These are phyloP conservation scores for Citrus mangshanensis DNA, from an alignment of 345 rosid species.

Conservation along the genomic window DNA sequence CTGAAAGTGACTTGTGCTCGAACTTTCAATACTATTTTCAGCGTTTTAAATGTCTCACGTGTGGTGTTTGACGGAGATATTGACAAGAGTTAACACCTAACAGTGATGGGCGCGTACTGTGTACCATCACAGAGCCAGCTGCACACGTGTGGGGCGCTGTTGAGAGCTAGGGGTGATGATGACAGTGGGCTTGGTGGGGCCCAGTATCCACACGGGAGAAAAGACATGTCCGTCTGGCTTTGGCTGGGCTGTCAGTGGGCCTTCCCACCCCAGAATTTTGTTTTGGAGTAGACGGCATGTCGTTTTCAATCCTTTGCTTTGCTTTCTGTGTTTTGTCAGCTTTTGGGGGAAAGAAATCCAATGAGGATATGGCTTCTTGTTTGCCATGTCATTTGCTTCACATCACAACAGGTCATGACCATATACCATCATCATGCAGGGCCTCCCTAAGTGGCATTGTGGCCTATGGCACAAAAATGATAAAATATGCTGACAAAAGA, in stretches of 20 bases:
- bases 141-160: conserved; percentile 34
- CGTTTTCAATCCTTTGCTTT: conserved; percentile 19
- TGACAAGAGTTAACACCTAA: not conserved
- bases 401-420: not conserved
- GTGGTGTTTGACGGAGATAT: not conserved
- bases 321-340: conserved; percentile 31
- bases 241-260: conserved; percentile 32
- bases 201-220: conserved; percentile 27
- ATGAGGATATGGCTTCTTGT: conserved; percentile 11
- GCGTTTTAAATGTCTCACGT: not conserved
- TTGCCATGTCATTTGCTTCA: conserved; percentile 19
- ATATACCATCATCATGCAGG: not conserved
- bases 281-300: conserved; percentile 24
- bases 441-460: no score
- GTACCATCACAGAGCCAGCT: not conserved
- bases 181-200: conserved; percentile 28
- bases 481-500: no score
- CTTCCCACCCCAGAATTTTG: not conserved
- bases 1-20: not conserved
- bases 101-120: not conserved
- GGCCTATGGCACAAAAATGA: no score
- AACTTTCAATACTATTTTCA: not conserved
- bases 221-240: conserved; percentile 1
- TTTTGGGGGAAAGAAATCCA: conserved; percentile 12
- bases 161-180: not conserved